Conservation (phyloP, 768 basidiomycete species). For the Clathrus columnatus region DNA sequence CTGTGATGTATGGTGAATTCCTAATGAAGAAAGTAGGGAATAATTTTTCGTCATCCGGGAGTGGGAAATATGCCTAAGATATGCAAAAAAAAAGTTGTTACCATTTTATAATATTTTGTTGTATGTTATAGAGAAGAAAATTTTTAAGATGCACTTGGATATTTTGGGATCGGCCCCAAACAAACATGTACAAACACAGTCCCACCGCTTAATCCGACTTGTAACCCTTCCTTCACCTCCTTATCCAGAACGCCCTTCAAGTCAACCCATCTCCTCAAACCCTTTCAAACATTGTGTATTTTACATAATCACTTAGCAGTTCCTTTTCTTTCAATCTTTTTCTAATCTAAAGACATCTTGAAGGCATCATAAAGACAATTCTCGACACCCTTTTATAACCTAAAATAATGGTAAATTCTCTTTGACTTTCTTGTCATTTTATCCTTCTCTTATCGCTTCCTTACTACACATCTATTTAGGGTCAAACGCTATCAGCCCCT, state of each 20-base stretch:
- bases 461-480: slow-evolving; percentile 33
- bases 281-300: background rate
- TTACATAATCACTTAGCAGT: background rate
- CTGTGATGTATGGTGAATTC: slow-evolving; percentile 73
- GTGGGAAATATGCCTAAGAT: slow-evolving; percentile 7
- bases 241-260: background rate
- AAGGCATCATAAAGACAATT: background rate
- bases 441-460: background rate
- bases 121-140: background rate
- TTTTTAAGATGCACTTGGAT: background rate
- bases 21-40: slow-evolving; percentile 59
- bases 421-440: background rate
- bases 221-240: background rate
- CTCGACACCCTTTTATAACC: background rate
- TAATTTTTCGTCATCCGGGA: slow-evolving; percentile 45
- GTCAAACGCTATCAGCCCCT: slow-evolving; percentile 80
- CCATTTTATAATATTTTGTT: background rate
- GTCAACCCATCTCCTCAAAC: background rate
- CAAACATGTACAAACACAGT: background rate
- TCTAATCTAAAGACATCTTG: background rate
- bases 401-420: slow-evolving; percentile 4
- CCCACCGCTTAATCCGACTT: background rate
- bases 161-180: background rate
- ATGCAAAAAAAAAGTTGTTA: background rate
- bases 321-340: background rate